phyloP scores from a whole-genome alignment of 805 yeast species.

The Tetrapisispora taiwanensis region DNA sequence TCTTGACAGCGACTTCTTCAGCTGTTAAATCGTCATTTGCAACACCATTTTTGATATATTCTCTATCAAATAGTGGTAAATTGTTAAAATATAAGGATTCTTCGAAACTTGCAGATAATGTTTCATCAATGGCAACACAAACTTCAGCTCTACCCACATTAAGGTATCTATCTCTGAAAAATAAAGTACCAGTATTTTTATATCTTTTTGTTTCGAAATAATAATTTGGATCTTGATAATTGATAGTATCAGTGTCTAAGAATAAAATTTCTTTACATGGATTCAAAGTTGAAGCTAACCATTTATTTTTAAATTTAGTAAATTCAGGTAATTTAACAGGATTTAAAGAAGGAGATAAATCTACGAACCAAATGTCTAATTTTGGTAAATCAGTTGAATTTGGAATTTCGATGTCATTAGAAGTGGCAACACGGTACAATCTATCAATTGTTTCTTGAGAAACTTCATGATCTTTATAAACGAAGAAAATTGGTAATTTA shows the following conservation, averaged over 20 bases:
- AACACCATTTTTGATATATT: slow-evolving; percentile 6
- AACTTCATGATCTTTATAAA: slow-evolving; percentile 31
- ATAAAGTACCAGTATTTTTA: slow-evolving; percentile 12
- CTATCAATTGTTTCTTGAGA: slow-evolving; percentile 23
- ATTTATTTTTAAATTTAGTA: slow-evolving; percentile 28
- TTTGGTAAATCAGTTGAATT: slow-evolving; percentile 5
- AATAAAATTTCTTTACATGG: slow-evolving; percentile 41
- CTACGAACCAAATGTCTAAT: slow-evolving; percentile 35
- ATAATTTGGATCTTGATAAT: slow-evolving; percentile 32
- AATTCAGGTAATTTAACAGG: slow-evolving; percentile 20
- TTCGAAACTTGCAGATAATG: slow-evolving; percentile 36
- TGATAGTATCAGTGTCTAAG: slow-evolving; percentile 43
- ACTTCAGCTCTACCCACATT: slow-evolving; percentile 19
- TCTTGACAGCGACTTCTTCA: slow-evolving; percentile 27
- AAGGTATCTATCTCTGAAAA: slow-evolving; percentile 5
- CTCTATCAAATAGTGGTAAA: slow-evolving; percentile 6
- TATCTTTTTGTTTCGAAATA: slow-evolving; percentile 15
- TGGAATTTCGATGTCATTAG: slow-evolving; percentile 4
- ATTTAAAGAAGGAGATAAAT: slow-evolving; percentile 20
- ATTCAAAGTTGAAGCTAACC: slow-evolving; percentile 40
- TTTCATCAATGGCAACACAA: slow-evolving; percentile 34
- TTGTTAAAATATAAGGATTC: slow-evolving; percentile 34
- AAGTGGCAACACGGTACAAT: slow-evolving; percentile 28
- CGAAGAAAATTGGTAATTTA: slow-evolving; percentile 33
- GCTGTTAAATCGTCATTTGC: slow-evolving; percentile 11